phyloP scores from a whole-genome alignment of 108 stramenopile genomes.

The Fragilaria radians region DNA sequence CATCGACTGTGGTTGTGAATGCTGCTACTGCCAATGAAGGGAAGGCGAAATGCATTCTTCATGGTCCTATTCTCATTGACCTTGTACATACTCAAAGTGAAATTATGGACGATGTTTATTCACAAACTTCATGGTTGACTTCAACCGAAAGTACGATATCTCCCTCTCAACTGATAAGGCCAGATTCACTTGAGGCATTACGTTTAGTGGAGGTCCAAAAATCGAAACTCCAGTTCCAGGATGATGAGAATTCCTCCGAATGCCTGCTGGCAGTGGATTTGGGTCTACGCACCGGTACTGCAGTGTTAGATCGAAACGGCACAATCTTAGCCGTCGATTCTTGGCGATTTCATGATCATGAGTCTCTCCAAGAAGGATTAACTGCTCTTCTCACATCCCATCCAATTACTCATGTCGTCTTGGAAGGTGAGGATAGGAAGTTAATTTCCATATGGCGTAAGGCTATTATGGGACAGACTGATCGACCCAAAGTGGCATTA shows the following conservation, averaged over 20 bases:
- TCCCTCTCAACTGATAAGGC: too few relatives aligned
- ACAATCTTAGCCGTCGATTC: constrained; percentile 8
- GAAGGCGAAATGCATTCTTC: constrained; percentile 39
- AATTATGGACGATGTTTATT: too few relatives aligned
- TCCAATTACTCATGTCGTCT: constrained; percentile 37
- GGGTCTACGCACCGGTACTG: constrained; percentile 31
- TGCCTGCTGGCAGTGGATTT: constrained; percentile 39
- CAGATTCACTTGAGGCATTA: constrained; percentile 6
- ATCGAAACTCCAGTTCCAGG: background rate
- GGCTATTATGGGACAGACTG: constrained; percentile 9
- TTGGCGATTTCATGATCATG: background rate
- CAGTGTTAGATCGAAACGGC: constrained; percentile 22
- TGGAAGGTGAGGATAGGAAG: constrained; percentile 32
- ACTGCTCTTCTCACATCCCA: background rate
- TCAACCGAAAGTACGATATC: too few relatives aligned
- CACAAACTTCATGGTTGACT: too few relatives aligned
- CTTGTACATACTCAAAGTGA: constrained; percentile 5
- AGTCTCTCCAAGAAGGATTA: background rate
- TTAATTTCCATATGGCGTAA: constrained; percentile 20
- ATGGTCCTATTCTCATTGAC: constrained; percentile 53
- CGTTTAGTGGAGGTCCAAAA: background rate
- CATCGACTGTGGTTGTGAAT: constrained; percentile 55
- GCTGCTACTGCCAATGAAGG: constrained; percentile 74
- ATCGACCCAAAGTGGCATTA: constrained; percentile 7
- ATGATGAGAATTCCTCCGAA: too few relatives aligned